These are phyloP conservation scores for Monosporascus sp. DNA, from an alignment of 2,329 filamentous ascomycete species.

Conservation along the genomic window DNA sequence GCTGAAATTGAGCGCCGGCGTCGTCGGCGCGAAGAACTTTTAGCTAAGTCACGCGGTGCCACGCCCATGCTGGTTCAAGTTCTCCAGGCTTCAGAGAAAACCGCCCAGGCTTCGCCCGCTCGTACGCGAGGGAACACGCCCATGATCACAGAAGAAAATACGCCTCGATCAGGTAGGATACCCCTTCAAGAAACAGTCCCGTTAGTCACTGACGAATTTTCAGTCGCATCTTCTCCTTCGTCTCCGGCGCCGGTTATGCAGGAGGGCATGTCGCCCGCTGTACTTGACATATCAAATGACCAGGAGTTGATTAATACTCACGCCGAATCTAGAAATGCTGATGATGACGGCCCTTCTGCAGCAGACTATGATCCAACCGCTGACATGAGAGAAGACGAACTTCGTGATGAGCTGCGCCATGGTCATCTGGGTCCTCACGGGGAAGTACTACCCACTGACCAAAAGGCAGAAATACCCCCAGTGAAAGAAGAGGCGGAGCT, in stretches of 20 bases:
- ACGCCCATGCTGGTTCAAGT: constrained; percentile 72
- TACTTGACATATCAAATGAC: constrained; percentile 61
- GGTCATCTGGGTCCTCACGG: constrained; percentile 49
- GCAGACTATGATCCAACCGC: constrained; percentile 73
- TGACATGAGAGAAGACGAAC: constrained; percentile 69
- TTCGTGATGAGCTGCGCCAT: constrained; percentile 52
- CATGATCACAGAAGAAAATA: constrained; percentile 31
- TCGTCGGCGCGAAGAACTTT: constrained; percentile 76
- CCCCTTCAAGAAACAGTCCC: constrained; percentile 6
- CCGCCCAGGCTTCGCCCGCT: constrained; percentile 49
- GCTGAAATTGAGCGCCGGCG: constrained; percentile 80
- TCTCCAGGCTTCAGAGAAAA: constrained; percentile 57
- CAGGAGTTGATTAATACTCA: constrained; percentile 61
- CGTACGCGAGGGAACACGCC: constrained; percentile 41
- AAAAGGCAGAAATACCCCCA: constrained; percentile 26
- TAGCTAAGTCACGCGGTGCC: constrained; percentile 73
- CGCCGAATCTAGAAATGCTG: constrained; percentile 35
- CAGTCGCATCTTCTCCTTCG: constrained; percentile 29
- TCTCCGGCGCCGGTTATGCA: constrained; percentile 39
- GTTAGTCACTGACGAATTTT: constrained; percentile 12
- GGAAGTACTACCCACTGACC: constrained; percentile 43
- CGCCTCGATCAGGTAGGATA: constrained; percentile 43
- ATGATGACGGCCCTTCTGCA: constrained; percentile 66
- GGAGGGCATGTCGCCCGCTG: constrained; percentile 51
- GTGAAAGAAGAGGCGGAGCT: constrained; percentile 31